A percentile compares a stretch with the other conserved stretches of the same genome.
Conservation (phyloP, 495 filamentous ascomycete species). For the Neurospora discreta region DNA sequence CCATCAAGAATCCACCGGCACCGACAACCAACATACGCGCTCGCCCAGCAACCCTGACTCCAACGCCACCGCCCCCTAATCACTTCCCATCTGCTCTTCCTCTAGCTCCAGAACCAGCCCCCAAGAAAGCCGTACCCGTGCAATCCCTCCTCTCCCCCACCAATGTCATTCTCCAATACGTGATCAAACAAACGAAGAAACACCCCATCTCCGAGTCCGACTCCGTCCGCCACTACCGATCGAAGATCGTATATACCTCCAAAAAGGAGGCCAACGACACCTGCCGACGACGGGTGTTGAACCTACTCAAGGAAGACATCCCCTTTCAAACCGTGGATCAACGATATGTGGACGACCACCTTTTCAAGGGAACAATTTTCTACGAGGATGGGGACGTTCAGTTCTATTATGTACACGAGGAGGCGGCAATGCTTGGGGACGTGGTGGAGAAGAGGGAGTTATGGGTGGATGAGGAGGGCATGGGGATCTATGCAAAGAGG, state of each 20-base stretch:
- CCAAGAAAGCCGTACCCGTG: neutral
- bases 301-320: neutral
- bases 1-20: neutral
- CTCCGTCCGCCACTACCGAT: neutral
- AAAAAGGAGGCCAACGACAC: neutral
- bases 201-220: neutral
- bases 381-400: neutral
- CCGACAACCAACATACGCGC: neutral
- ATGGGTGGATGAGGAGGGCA: neutral
- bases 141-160: neutral
- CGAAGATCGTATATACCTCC: neutral
- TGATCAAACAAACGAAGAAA: neutral
- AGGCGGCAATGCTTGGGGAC: neutral
- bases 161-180: neutral
- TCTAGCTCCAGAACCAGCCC: neutral
- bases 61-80: neutral
- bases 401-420: conserved; percentile 1
- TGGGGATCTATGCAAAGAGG: conserved; percentile 3
- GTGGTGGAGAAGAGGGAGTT: neutral
- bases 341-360: too few relatives aligned
- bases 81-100: neutral
- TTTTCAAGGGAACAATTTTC: neutral
- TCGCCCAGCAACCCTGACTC: neutral
- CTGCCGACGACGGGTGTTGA: neutral
- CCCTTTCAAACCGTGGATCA: too few relatives aligned